Conservation (phyloP, 2,329 filamentous ascomycete species). For the Tricladium varicosporioides region DNA sequence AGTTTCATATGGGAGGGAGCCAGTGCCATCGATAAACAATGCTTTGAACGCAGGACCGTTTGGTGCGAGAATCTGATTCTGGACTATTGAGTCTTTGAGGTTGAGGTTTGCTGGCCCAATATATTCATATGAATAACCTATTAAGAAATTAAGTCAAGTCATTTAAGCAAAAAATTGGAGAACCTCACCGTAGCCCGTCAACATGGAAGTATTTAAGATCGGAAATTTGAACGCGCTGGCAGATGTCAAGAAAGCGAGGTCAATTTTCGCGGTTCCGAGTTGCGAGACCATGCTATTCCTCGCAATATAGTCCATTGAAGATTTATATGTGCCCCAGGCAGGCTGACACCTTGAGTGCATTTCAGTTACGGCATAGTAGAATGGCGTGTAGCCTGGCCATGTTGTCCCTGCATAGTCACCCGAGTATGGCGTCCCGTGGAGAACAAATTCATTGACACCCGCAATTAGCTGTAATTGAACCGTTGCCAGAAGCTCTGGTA, state of each 20-base stretch:
- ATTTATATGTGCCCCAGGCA: constrained; percentile 37
- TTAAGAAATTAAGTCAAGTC: not conserved
- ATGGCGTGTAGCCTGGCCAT: constrained; percentile 46
- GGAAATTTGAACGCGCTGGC: not conserved
- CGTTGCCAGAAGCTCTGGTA: constrained; percentile 33
- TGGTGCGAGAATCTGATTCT: constrained; percentile 36
- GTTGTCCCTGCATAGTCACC: constrained; percentile 45
- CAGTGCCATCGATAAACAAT: constrained; percentile 37
- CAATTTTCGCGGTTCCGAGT: constrained; percentile 38
- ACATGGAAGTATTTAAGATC: not conserved
- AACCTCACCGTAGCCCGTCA: not conserved
- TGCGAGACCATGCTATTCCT: constrained; percentile 40
- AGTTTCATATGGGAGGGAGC: constrained; percentile 36
- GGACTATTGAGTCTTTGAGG: constrained; percentile 37
- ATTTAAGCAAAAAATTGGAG: not conserved
- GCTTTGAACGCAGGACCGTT: constrained; percentile 41
- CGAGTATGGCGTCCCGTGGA: constrained; percentile 43
- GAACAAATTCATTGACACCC: constrained; percentile 41
- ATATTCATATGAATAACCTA: constrained; percentile 35
- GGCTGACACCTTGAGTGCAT: constrained; percentile 40
- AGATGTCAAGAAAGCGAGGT: constrained; percentile 37
- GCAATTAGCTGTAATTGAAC: constrained; percentile 39
- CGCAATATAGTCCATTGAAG: constrained; percentile 38
- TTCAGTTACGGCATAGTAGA: constrained; percentile 41
- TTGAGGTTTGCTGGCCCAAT: constrained; percentile 43